A percentile compares a stretch with the other conserved stretches of the same genome.
Evolutionary conservation across 768 basidiomycete genomes (phyloP).

Genomic region (Russula brevipes): DNA sequence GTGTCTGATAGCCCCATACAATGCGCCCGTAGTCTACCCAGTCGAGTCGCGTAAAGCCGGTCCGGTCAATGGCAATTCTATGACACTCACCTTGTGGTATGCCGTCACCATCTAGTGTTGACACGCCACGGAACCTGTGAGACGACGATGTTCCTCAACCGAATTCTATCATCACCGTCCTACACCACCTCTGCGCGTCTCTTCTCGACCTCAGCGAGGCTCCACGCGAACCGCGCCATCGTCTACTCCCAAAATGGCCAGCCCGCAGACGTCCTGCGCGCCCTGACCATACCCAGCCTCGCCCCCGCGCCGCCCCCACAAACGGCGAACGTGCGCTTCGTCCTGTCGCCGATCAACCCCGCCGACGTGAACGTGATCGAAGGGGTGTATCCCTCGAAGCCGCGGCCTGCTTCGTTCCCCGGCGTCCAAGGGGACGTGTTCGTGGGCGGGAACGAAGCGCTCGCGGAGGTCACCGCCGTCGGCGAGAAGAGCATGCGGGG

Average conservation of each 20-base stretch:
- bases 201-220: constrained; percentile 33
- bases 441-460: constrained; percentile 73
- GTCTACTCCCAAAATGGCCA: constrained; percentile 59
- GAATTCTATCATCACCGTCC: background rate
- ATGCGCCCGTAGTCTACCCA: too few species aligned
- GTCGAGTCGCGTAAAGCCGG: too few species aligned
- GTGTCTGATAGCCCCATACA: too few species aligned
- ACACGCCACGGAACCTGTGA: background rate
- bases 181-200: background rate
- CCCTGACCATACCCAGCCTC: constrained; percentile 47
- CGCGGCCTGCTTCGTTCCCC: constrained; percentile 36
- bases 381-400: constrained; percentile 74
- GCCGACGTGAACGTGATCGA: constrained; percentile 78
- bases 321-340: constrained; percentile 59
- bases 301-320: constrained; percentile 46
- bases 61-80: too few species aligned
- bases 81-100: too few species aligned
- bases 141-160: constrained; percentile 6
- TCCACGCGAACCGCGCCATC: constrained; percentile 51
- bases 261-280: constrained; percentile 54
- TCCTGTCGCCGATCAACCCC: constrained; percentile 74
- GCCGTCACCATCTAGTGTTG: too few species aligned
- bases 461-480: constrained; percentile 59
- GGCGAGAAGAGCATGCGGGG: constrained; percentile 48
- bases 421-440: constrained; percentile 41